A percentile compares a stretch with the other conserved stretches of the same genome.
These are phyloP conservation scores for Apocynum venetum DNA, from an alignment of 257 asterid genomes.

Conservation along the genomic window DNA sequence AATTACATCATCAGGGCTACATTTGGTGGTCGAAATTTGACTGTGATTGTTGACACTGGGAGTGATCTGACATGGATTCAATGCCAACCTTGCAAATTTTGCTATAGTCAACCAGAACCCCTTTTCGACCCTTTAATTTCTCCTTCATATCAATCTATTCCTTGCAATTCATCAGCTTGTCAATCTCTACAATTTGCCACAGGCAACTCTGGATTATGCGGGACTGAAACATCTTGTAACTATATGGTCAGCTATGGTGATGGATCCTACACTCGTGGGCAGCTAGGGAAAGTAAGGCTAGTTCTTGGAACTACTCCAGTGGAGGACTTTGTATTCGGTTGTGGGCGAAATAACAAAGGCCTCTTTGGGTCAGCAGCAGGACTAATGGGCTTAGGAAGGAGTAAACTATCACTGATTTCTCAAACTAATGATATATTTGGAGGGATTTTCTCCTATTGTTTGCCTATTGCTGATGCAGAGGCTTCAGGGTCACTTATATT, in stretches of 20 bases:
- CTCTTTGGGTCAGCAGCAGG: slow-evolving; percentile 82
- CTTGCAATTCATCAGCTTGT: slow-evolving; percentile 60
- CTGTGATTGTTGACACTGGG: slow-evolving; percentile 82
- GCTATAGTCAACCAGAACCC: slow-evolving; percentile 78
- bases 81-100: slow-evolving; percentile 72
- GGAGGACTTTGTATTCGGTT: slow-evolving; percentile 61
- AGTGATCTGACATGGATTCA: slow-evolving; percentile 91
- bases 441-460: slow-evolving; percentile 81
- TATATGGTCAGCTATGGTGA: slow-evolving; percentile 76
- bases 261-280: slow-evolving; percentile 78
- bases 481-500: slow-evolving; percentile 61
- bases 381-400: slow-evolving; percentile 77
- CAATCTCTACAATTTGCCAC: slow-evolving; percentile 49
- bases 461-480: slow-evolving; percentile 51
- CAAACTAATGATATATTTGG: slow-evolving; percentile 54
- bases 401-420: slow-evolving; percentile 61
- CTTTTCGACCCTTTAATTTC: slow-evolving; percentile 61
- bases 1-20: slow-evolving; percentile 66
- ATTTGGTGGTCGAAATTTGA: slow-evolving; percentile 54
- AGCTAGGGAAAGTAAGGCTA: slow-evolving; percentile 50
- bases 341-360: slow-evolving; percentile 72
- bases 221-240: slow-evolving; percentile 37
- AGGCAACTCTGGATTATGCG: slow-evolving; percentile 55
- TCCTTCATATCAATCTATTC: slow-evolving; percentile 49
- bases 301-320: slow-evolving; percentile 43